A percentile compares a stretch with the other conserved stretches of the same genome.
Evolutionary conservation across 257 asterid genomes (phyloP).

Genomic region (Hygrophila difformis): DNA sequence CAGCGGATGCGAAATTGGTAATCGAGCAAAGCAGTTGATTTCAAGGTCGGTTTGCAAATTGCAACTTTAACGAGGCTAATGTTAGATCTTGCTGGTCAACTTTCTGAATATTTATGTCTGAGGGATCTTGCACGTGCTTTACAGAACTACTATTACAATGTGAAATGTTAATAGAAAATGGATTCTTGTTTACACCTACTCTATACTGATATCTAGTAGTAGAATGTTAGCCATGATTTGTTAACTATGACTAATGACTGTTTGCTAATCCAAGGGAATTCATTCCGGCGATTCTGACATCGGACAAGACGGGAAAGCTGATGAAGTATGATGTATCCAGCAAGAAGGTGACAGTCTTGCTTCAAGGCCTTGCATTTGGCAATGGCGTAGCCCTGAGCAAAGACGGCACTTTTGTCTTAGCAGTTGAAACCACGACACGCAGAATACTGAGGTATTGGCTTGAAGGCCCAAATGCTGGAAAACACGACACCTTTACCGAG

Average conservation of each 20-base stretch:
- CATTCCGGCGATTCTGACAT: conserved; percentile 28
- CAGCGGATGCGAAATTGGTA: too few species aligned
- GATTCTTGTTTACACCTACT: too few species aligned
- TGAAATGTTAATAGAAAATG: too few species aligned
- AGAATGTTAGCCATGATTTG: too few species aligned
- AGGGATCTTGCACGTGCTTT: too few species aligned
- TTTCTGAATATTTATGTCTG: too few species aligned
- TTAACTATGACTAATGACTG: neutral
- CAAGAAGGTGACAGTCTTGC: conserved; percentile 38
- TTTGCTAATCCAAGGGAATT: conserved; percentile 31
- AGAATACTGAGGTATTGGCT: conserved; percentile 46
- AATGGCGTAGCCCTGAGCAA: conserved; percentile 70
- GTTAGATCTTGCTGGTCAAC: too few species aligned
- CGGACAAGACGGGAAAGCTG: conserved; percentile 57
- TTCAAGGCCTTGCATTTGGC: conserved; percentile 48
- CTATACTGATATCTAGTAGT: too few species aligned
- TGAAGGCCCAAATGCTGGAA: conserved; percentile 46
- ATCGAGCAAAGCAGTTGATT: too few species aligned
- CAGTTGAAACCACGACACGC: conserved; percentile 34
- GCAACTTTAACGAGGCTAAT: too few species aligned
- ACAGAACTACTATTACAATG: too few species aligned
- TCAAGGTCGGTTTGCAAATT: too few species aligned
- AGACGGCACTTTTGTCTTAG: conserved; percentile 36
- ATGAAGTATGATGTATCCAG: conserved; percentile 44
- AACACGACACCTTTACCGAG: conserved; percentile 30